phyloP scores from a whole-genome alignment of 257 asterid species.

The Penstemon newberryi region DNA sequence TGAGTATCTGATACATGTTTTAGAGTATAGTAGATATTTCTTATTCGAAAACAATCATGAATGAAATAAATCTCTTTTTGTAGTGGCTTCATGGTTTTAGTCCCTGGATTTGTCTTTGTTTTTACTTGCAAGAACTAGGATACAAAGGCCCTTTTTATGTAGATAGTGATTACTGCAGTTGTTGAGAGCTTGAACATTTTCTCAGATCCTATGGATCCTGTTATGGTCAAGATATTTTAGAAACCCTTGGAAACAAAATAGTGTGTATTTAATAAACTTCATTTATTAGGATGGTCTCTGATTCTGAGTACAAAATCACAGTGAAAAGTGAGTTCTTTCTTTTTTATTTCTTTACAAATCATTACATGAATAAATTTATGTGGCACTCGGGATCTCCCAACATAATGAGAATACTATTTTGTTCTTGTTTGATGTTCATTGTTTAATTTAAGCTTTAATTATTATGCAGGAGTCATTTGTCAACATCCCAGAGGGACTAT shows the following conservation, averaged over 20 bases:
- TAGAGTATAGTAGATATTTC: background rate
- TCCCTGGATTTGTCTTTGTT: background rate
- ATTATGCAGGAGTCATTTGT: constrained; percentile 66
- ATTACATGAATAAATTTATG: constrained; percentile 8
- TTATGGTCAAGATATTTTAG: background rate
- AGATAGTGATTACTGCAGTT: background rate
- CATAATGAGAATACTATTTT: background rate
- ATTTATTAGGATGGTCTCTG: background rate
- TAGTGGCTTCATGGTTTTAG: background rate
- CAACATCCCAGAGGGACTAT: constrained; percentile 63
- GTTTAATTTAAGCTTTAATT: constrained; percentile 11
- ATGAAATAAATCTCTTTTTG: background rate
- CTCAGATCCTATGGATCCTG: background rate
- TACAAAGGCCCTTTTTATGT: background rate
- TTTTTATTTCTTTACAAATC: background rate
- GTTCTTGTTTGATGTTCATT: background rate
- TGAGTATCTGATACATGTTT: background rate
- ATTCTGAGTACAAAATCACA: background rate
- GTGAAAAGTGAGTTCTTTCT: constrained; percentile 9
- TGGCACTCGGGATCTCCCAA: background rate
- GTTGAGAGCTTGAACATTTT: constrained; percentile 2
- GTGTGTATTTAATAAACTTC: background rate
- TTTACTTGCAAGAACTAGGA: constrained; percentile 1
- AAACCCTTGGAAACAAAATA: background rate
- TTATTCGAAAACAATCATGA: background rate